Conservation (phyloP, 306 rosid genomes). For the Trifolium repens region DNA sequence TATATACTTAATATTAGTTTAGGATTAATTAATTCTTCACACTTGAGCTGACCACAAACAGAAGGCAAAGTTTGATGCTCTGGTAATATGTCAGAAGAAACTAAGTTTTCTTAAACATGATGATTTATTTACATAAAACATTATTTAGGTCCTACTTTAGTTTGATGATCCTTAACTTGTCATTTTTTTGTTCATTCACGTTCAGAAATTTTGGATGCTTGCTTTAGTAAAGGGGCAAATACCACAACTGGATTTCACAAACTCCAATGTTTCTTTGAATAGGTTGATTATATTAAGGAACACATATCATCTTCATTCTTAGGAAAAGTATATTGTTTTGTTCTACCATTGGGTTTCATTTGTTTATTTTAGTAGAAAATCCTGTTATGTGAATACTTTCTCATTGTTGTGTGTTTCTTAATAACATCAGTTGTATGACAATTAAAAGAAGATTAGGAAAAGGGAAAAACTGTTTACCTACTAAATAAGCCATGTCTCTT, state of each 20-base stretch:
- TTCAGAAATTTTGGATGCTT: constrained; percentile 44
- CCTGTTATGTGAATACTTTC: not conserved
- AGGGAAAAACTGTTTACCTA: constrained; percentile 29
- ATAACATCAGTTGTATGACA: not conserved
- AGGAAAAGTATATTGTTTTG: not conserved
- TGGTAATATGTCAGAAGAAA: constrained; percentile 42
- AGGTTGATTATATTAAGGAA: constrained; percentile 1
- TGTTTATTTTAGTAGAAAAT: not conserved
- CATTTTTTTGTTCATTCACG: constrained; percentile 33
- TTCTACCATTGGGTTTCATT: not conserved
- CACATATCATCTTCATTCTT: not conserved
- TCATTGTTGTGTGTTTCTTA: not conserved
- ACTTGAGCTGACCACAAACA: constrained; percentile 25
- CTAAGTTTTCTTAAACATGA: constrained; percentile 45
- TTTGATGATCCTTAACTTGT: constrained; percentile 54
- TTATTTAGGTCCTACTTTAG: not conserved
- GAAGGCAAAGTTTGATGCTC: constrained; percentile 47
- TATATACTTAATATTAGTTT: constrained; percentile 15
- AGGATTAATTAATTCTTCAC: constrained; percentile 29
- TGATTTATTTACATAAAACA: constrained; percentile 37
- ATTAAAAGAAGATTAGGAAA: constrained; percentile 13
- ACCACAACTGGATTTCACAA: constrained; percentile 3
- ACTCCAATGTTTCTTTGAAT: constrained; percentile 1
- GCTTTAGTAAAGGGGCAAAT: constrained; percentile 37
- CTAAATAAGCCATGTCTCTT: constrained; percentile 15